Percentiles rank a stretch among this genome's conserved stretches.
Conservation (phyloP, 768 basidiomycete species). For the Hysterangium stoloniferum region DNA sequence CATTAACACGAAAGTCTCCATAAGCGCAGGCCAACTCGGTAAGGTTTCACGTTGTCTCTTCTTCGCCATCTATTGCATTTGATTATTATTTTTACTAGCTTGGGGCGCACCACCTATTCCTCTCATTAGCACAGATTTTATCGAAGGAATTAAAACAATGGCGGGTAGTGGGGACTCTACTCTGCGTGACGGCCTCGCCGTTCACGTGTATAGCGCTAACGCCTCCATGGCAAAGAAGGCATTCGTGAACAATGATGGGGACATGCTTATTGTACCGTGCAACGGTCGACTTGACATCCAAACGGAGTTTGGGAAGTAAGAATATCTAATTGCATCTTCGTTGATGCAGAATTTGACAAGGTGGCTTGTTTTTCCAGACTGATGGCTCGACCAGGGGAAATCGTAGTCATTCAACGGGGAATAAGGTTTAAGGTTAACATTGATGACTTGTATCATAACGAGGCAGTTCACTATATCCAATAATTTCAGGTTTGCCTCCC, state of each 20-base stretch:
- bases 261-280: constrained; percentile 60
- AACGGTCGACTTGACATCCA: constrained; percentile 60
- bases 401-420: constrained; percentile 58
- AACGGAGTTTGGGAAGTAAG: constrained; percentile 61
- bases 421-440: constrained; percentile 53
- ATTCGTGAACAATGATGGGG: constrained; percentile 57
- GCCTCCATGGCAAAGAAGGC: constrained; percentile 52
- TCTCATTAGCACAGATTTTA: constrained; percentile 40
- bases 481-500: constrained; percentile 38
- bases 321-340: constrained; percentile 2
- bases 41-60: neutral
- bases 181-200: constrained; percentile 52
- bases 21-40: constrained; percentile 45
- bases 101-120: constrained; percentile 59
- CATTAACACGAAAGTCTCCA: constrained; percentile 13
- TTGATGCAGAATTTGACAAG: constrained; percentile 3
- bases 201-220: constrained; percentile 56
- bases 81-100: constrained; percentile 21
- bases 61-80: neutral
- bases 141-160: constrained; percentile 54
- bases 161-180: constrained; percentile 58
- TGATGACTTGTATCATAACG: constrained; percentile 15
- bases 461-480: neutral
- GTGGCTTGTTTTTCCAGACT: constrained; percentile 29
- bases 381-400: constrained; percentile 57